phyloP scores from a whole-genome alignment of 805 yeast genomes.

The Candida incommunis region DNA sequence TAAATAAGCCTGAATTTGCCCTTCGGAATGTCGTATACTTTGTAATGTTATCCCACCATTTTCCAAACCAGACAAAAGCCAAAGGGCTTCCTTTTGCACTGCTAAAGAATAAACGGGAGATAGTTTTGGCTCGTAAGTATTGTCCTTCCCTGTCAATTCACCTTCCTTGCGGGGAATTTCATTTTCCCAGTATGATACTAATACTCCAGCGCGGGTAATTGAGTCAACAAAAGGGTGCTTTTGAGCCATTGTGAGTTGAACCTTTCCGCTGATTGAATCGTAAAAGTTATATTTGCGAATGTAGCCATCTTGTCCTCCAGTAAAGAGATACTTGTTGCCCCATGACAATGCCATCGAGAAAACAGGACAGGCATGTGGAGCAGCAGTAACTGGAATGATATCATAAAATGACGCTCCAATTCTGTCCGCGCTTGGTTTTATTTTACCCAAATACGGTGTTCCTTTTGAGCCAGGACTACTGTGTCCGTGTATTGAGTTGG shows the following conservation, averaged over 20 bases:
- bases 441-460: conserved; percentile 6
- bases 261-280: conserved; percentile 72
- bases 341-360: conserved; percentile 64
- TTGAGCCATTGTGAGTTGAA: conserved; percentile 82
- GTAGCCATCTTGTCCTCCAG: conserved; percentile 95
- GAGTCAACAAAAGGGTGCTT: conserved; percentile 80
- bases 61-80: conserved; percentile 70
- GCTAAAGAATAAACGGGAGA: conserved; percentile 85
- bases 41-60: conserved; percentile 78
- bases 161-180: conserved; percentile 61
- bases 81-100: conserved; percentile 66
- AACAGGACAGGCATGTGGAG: conserved; percentile 67
- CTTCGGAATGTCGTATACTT: conserved; percentile 72
- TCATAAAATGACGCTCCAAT: conserved; percentile 44
- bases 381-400: conserved; percentile 74
- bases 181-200: conserved; percentile 86
- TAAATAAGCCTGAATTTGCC: conserved; percentile 65
- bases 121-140: conserved; percentile 26
- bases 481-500: not conserved
- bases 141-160: conserved; percentile 26
- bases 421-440: conserved; percentile 29
- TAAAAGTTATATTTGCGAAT: conserved; percentile 80
- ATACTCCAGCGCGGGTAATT: conserved; percentile 69
- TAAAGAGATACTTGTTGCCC: conserved; percentile 75
- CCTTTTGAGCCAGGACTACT: conserved; percentile 4